These are phyloP conservation scores for Colletotrichum higginsianum DNA, from an alignment of 2,329 filamentous ascomycete species.

Conservation along the genomic window DNA sequence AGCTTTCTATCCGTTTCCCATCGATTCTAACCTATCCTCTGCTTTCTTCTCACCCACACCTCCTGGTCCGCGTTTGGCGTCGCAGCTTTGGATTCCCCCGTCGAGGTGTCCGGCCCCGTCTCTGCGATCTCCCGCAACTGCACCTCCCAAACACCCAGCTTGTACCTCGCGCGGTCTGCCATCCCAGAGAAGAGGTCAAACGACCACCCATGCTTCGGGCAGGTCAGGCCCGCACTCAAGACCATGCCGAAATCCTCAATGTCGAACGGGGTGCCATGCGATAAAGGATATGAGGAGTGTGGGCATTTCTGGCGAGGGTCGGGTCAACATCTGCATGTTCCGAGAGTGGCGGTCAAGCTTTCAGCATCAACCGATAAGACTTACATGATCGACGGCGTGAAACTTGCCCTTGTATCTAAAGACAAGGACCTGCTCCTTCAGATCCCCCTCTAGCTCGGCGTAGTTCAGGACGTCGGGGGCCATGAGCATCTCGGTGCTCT, in stretches of 20 bases:
- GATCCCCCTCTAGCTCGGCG: conserved; percentile 50
- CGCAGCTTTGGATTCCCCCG: neutral
- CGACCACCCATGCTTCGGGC: conserved; percentile 80
- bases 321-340: neutral
- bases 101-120: accelerated
- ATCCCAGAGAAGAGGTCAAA: conserved; percentile 77
- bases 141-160: conserved; percentile 75
- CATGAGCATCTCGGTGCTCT: conserved; percentile 55
- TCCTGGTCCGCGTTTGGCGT: conserved; percentile 47
- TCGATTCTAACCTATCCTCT: conserved; percentile 50
- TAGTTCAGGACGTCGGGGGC: conserved; percentile 51
- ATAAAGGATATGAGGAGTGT: conserved; percentile 77
- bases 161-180: conserved; percentile 74
- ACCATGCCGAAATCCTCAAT: conserved; percentile 81
- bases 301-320: conserved; percentile 70
- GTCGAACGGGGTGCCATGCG: conserved; percentile 74
- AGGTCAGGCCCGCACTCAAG: conserved; percentile 74
- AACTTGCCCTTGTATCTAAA: conserved; percentile 75
- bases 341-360: no score
- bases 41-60: conserved; percentile 62
- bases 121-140: conserved; percentile 59
- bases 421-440: conserved; percentile 75
- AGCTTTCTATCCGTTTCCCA: no score
- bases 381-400: conserved; percentile 79
- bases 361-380: conserved; percentile 44